Conservation (phyloP, 2,329 filamentous ascomycete genomes). For the Lachnellula subtilissima region DNA sequence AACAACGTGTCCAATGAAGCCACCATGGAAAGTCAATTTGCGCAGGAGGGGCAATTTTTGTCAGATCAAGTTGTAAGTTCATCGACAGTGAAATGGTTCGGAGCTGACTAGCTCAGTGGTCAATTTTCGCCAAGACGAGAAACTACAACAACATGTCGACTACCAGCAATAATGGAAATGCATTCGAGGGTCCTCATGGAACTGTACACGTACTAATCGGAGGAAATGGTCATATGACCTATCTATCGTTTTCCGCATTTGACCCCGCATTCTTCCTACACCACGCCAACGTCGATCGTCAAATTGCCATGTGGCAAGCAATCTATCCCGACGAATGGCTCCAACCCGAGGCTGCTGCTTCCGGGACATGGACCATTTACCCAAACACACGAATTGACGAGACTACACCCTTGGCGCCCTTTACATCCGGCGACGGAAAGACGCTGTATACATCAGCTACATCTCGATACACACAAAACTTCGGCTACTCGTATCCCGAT, state of each 20-base stretch:
- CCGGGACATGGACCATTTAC: constrained; percentile 27
- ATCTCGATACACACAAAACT: neutral
- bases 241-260: constrained; percentile 37
- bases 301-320: constrained; percentile 47
- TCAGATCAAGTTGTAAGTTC: constrained; percentile 51
- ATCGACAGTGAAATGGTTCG: constrained; percentile 31
- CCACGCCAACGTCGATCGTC: constrained; percentile 52
- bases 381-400: constrained; percentile 34
- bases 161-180: constrained; percentile 31
- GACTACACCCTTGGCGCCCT: constrained; percentile 32
- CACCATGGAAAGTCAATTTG: neutral
- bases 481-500: constrained; percentile 6
- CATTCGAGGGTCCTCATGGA: constrained; percentile 40
- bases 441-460: constrained; percentile 40
- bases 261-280: constrained; percentile 38
- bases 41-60: constrained; percentile 37
- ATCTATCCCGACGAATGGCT: constrained; percentile 32
- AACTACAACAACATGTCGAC: constrained; percentile 37
- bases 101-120: constrained; percentile 43
- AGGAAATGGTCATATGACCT: constrained; percentile 32
- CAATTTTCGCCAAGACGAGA: constrained; percentile 35
- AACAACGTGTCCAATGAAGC: neutral
- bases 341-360: constrained; percentile 27
- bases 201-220: constrained; percentile 36
- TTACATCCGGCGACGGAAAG: constrained; percentile 41